Evolutionary conservation across 805 yeast species (phyloP).

Genomic region (Teunomyces tritomae): DNA sequence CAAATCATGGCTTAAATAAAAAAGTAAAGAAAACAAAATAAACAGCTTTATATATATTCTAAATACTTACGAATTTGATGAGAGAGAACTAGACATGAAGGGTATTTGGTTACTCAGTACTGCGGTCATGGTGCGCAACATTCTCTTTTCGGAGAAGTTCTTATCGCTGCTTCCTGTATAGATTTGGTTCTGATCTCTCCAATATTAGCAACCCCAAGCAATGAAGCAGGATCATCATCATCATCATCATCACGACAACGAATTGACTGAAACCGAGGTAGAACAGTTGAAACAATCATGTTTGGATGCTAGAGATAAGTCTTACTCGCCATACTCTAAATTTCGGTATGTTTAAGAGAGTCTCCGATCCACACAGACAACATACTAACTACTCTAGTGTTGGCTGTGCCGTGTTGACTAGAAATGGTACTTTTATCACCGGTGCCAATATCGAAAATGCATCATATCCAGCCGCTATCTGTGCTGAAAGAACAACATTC

Average conservation of each 20-base stretch:
- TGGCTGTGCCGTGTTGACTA: constrained; percentile 70
- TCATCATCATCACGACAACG: constrained; percentile 12
- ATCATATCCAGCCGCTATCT: constrained; percentile 61
- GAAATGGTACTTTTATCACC: constrained; percentile 43
- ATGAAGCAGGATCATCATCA: background rate
- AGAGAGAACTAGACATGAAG: no score
- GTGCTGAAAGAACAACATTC: constrained; percentile 41
- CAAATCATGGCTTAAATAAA: no score
- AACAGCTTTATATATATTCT: no score
- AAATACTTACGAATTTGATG: no score
- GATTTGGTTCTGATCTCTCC: background rate
- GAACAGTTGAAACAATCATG: constrained; percentile 23
- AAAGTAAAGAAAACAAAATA: no score
- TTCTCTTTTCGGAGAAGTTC: background rate
- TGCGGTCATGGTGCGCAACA: no score
- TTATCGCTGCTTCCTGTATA: background rate
- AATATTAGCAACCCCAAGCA: background rate
- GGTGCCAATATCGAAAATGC: constrained; percentile 97
- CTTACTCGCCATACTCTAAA: constrained; percentile 73
- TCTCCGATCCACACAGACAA: background rate
- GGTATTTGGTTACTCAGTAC: no score
- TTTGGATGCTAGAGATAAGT: constrained; percentile 43
- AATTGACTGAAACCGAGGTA: constrained; percentile 21
- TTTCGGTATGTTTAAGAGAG: constrained; percentile 41
- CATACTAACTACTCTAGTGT: constrained; percentile 46